Base-by-base conservation (phyloP, 2,329 filamentous ascomycete genomes). In the Aspergillus oerlinghausenensis region DNA sequence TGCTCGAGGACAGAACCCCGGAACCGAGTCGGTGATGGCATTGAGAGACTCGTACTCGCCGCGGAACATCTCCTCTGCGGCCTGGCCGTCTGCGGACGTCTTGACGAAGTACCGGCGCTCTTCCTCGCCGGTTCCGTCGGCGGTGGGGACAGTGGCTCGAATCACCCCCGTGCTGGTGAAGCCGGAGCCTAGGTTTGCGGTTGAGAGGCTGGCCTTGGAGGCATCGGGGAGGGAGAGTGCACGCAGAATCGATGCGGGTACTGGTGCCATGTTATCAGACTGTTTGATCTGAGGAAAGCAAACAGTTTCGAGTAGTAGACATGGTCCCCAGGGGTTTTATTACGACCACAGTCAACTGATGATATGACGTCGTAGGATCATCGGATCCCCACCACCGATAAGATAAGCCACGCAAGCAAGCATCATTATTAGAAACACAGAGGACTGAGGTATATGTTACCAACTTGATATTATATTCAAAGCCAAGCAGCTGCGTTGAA, bases 31-130 rank as follows among this genome's bases (percentile, higher is more conserved):
- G 69, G 91, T 83, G 63, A 97, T 89, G 54, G 91, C 89, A 68
- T 92, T 92, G 54, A 97, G 84, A 2, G 90, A 95, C 51, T 84
- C 83, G 69, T 91, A 88, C 74, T 97, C 93, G 58, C 92, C 90
- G 84, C 66, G 63, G 61, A 74, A 71, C 71, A 75, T 76, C 50
- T 74, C 69, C 52, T 65, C 61, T 9, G 77, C 70, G 50, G 70
- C 63, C 52, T 60, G 51, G 25, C 70, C 66, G 9, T 70, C 67
- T 2, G 64, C 54, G 1, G 71, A 72, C 1, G 71, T 75, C 60
- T 79, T 77, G 42, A 78, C 62, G 55, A 77, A 78, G 64, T 74
- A 75, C 40, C 63, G 66, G 3, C 65, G 65, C 52, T 72, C 63
- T 63, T 68, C 62, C 55, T 67, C 58, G 3, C 55, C 49, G 9